These are phyloP conservation scores for Heliamphora pulchella DNA, from an alignment of 179 eudicot species.

Conservation along the genomic window DNA sequence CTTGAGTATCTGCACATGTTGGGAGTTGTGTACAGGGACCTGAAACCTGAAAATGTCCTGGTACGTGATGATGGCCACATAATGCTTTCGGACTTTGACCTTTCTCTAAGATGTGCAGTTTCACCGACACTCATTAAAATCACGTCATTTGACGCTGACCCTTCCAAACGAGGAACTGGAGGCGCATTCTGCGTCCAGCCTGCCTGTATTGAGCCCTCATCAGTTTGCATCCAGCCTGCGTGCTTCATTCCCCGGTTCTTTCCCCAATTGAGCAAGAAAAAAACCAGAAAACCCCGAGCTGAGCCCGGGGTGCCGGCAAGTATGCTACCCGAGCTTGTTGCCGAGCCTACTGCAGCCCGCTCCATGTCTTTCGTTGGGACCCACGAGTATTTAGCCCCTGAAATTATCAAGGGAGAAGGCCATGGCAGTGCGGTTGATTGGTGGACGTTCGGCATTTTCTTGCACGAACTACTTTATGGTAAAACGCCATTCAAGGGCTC, in stretches of 20 bases:
- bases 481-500: conserved; percentile 36
- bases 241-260: conserved; percentile 71
- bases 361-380: conserved; percentile 78
- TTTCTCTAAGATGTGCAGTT: conserved; percentile 46
- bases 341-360: conserved; percentile 79
- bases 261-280: conserved; percentile 62
- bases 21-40: conserved; percentile 22
- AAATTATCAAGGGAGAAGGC: conserved; percentile 51
- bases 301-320: conserved; percentile 29
- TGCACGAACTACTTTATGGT: conserved; percentile 63
- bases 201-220: conserved; percentile 63
- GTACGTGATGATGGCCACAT: conserved; percentile 53
- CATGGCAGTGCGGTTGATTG: conserved; percentile 89
- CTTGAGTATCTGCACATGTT: conserved; percentile 91
- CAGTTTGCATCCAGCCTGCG: conserved; percentile 63
- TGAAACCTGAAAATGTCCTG: conserved; percentile 83
- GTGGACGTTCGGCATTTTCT: conserved; percentile 78
- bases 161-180: conserved; percentile 33
- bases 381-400: too few relatives aligned
- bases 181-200: conserved; percentile 71
- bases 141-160: conserved; percentile 27
- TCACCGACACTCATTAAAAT: conserved; percentile 64
- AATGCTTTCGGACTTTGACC: too few relatives aligned
- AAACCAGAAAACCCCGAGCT: conserved; percentile 29
- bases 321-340: conserved; percentile 59